Conservation (phyloP, 2,329 filamentous ascomycete genomes). For the Paracoccidioides brasiliensis region DNA sequence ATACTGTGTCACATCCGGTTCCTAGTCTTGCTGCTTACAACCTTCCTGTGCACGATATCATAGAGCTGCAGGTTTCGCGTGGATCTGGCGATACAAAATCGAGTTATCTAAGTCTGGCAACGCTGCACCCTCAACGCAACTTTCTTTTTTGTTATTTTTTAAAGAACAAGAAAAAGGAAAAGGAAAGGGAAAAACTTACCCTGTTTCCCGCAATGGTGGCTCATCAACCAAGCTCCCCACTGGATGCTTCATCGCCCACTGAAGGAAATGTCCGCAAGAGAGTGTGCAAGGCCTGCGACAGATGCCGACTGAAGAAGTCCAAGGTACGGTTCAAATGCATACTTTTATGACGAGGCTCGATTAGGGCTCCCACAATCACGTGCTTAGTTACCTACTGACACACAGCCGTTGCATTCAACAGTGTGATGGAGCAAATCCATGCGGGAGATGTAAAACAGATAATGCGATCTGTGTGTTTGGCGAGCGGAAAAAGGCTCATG, state of each 20-base stretch:
- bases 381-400: slow-evolving; percentile 8
- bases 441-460: slow-evolving; percentile 49
- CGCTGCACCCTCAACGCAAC: neutral
- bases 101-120: neutral
- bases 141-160: too few relatives aligned
- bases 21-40: neutral
- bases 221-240: slow-evolving; percentile 25
- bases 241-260: slow-evolving; percentile 26
- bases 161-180: too few relatives aligned
- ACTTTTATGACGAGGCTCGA: neutral
- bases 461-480: slow-evolving; percentile 54
- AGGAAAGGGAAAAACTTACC: neutral
- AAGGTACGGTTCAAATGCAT: slow-evolving; percentile 35
- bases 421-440: slow-evolving; percentile 51
- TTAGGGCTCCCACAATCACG: slow-evolving; percentile 1
- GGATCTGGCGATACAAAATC: neutral
- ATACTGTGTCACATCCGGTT: neutral
- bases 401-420: slow-evolving; percentile 13
- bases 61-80: neutral
- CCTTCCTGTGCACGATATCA: neutral
- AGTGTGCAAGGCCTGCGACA: slow-evolving; percentile 54
- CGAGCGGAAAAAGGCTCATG: slow-evolving; percentile 52
- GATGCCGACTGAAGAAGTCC: slow-evolving; percentile 53
- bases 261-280: slow-evolving; percentile 42
- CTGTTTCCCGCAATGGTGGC: slow-evolving; percentile 21